Evolutionary conservation across 306 rosid genomes (phyloP).

Genomic region (Cucumis melo): DNA sequence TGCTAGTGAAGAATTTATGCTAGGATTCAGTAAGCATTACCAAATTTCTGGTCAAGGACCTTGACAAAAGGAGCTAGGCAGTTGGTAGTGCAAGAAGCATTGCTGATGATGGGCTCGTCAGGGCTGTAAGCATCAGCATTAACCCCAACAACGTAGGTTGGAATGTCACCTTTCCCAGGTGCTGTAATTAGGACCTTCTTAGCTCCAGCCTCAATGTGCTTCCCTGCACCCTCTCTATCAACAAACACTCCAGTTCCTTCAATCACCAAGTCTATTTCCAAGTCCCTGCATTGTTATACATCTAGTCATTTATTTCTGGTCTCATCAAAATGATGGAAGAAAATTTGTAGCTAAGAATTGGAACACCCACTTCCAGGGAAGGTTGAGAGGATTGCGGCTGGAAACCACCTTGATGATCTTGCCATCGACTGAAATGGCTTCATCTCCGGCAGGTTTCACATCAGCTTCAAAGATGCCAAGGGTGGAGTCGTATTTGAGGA

Average conservation of each 20-base stretch:
- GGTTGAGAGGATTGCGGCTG: slow-evolving; percentile 58
- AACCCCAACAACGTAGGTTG: slow-evolving; percentile 93
- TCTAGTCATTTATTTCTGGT: neutral
- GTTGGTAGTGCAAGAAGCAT: slow-evolving; percentile 99
- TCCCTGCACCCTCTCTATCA: slow-evolving; percentile 95
- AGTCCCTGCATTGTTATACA: slow-evolving; percentile 31
- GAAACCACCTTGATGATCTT: slow-evolving; percentile 82
- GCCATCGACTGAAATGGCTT: slow-evolving; percentile 76
- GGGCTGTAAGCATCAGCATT: slow-evolving; percentile 61
- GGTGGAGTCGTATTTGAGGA: slow-evolving; percentile 91
- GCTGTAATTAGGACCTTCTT: slow-evolving; percentile 96
- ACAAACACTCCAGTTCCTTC: slow-evolving; percentile 99
- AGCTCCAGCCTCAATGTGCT: slow-evolving; percentile 85
- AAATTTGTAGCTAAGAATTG: neutral
- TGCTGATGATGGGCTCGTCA: slow-evolving; percentile 77
- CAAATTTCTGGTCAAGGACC: slow-evolving; percentile 89
- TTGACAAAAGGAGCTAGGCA: slow-evolving; percentile 99
- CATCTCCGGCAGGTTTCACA: slow-evolving; percentile 65
- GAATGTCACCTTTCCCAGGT: slow-evolving; percentile 97
- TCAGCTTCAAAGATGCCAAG: slow-evolving; percentile 92
- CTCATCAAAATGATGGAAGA: neutral
- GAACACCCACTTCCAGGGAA: slow-evolving; percentile 80
- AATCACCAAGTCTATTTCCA: slow-evolving; percentile 80
- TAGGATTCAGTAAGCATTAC: slow-evolving; percentile 22
- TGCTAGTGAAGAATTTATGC: neutral